Percentiles rank a stretch among this genome's conserved stretches.
phyloP scores from a whole-genome alignment of 257 asterid species.

The Petunia secreta region DNA sequence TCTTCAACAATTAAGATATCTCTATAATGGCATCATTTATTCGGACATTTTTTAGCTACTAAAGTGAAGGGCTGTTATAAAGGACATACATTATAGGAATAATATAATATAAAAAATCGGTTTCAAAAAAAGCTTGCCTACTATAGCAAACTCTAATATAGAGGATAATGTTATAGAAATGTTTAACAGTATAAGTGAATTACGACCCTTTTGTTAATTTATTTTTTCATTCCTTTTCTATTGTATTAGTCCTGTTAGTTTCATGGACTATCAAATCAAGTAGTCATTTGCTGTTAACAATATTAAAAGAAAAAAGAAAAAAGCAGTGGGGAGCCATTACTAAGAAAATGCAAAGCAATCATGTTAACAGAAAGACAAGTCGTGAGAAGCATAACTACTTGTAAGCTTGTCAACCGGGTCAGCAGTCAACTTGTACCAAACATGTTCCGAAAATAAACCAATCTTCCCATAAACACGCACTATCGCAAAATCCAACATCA shows the following conservation, averaged over 20 bases:
- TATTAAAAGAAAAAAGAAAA: neutral
- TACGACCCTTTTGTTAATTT: neutral
- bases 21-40: no score
- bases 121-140: no score
- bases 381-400: conserved; percentile 15
- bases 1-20: no score
- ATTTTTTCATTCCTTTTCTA: neutral
- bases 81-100: no score
- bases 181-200: neutral
- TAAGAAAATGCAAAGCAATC: conserved; percentile 1
- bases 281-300: neutral
- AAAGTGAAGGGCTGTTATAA: no score
- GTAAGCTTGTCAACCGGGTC: conserved; percentile 27
- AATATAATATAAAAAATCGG: no score
- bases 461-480: conserved; percentile 16
- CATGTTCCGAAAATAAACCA: conserved; percentile 9
- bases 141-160: conserved; percentile 29
- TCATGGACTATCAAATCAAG: neutral
- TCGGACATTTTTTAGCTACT: no score
- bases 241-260: neutral
- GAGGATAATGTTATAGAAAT: neutral
- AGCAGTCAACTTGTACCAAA: conserved; percentile 23
- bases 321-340: conserved; percentile 18
- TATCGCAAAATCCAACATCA: conserved; percentile 6
- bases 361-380: neutral